Conservation (phyloP, 352 stramenopile genomes). For the Pythium monospermum region DNA sequence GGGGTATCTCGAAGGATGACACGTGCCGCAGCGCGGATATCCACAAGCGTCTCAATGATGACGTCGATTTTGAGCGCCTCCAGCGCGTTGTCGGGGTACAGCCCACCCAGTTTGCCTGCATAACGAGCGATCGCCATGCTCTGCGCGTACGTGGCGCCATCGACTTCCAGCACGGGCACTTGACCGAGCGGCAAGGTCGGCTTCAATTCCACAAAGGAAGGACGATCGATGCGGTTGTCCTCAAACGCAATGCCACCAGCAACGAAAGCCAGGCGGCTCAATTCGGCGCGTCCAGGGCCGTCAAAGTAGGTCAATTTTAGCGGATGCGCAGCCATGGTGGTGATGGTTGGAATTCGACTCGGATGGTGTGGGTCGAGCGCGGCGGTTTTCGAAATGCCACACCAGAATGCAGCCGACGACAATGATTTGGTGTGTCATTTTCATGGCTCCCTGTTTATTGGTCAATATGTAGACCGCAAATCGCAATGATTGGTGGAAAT, state of each 20-base stretch:
- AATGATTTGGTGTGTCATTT: too few species aligned
- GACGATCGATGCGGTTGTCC: slow-evolving; percentile 26
- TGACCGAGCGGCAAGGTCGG: slow-evolving; percentile 36
- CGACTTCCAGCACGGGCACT: slow-evolving; percentile 43
- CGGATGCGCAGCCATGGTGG: slow-evolving; percentile 43
- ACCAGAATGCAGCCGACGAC: too few species aligned
- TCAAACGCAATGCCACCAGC: slow-evolving; percentile 42
- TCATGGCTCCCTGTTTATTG: too few species aligned
- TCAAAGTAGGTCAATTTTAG: slow-evolving; percentile 53
- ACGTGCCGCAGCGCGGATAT: slow-evolving; percentile 24
- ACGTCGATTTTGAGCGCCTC: slow-evolving; percentile 44
- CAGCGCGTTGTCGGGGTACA: slow-evolving; percentile 49
- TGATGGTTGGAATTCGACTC: slow-evolving; percentile 30
- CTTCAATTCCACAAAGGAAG: slow-evolving; percentile 31
- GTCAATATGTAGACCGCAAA: too few species aligned
- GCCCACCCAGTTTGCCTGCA: slow-evolving; percentile 35
- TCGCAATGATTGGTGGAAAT: too few species aligned
- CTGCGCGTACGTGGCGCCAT: slow-evolving; percentile 37
- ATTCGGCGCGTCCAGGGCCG: slow-evolving; percentile 35
- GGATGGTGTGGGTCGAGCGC: too few species aligned
- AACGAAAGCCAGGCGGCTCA: slow-evolving; percentile 40
- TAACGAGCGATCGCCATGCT: slow-evolving; percentile 58
- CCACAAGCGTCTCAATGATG: slow-evolving; percentile 38
- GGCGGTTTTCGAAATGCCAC: too few species aligned
- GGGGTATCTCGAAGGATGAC: slow-evolving; percentile 32